phyloP scores from a whole-genome alignment of 179 eudicot species.

The Silene coronaria region DNA sequence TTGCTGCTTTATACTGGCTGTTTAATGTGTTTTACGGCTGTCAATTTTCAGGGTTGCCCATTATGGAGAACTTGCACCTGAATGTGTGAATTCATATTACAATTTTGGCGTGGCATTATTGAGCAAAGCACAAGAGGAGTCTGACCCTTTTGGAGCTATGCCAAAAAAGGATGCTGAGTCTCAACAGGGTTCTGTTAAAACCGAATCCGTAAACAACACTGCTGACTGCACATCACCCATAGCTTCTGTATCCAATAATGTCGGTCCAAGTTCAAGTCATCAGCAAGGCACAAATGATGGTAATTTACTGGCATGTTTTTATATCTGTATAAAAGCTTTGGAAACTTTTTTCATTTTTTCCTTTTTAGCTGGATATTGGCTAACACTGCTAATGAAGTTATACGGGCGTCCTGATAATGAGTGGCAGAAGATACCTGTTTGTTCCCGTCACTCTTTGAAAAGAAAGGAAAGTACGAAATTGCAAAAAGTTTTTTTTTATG shows the following conservation, averaged over 20 bases:
- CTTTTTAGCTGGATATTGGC: slow-evolving; percentile 3
- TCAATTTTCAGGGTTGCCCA: slow-evolving; percentile 52
- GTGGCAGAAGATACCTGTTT: too few species aligned
- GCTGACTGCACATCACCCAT: slow-evolving; percentile 45
- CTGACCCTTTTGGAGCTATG: slow-evolving; percentile 73
- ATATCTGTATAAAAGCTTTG: not conserved
- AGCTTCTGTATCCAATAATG: slow-evolving; percentile 51
- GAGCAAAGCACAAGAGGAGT: slow-evolving; percentile 90
- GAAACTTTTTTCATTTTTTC: too few species aligned
- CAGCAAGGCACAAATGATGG: slow-evolving; percentile 42
- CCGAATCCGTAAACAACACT: slow-evolving; percentile 35
- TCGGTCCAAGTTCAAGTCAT: slow-evolving; percentile 38
- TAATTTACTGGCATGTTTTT: slow-evolving; percentile 24
- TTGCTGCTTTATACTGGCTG: not conserved
- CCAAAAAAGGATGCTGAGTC: slow-evolving; percentile 78
- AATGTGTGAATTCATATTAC: slow-evolving; percentile 70
- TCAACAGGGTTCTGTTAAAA: slow-evolving; percentile 40
- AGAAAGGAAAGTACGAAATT: too few species aligned
- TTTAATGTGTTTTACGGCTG: not conserved
- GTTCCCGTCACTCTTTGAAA: too few species aligned
- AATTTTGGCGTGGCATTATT: slow-evolving; percentile 79
- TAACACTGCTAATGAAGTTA: too few species aligned
- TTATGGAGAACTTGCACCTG: slow-evolving; percentile 85
- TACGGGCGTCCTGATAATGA: too few species aligned
- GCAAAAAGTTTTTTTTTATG: too few species aligned